phyloP scores from a whole-genome alignment of 2,329 filamentous ascomycete species.

The Trichoderma polysporum region DNA sequence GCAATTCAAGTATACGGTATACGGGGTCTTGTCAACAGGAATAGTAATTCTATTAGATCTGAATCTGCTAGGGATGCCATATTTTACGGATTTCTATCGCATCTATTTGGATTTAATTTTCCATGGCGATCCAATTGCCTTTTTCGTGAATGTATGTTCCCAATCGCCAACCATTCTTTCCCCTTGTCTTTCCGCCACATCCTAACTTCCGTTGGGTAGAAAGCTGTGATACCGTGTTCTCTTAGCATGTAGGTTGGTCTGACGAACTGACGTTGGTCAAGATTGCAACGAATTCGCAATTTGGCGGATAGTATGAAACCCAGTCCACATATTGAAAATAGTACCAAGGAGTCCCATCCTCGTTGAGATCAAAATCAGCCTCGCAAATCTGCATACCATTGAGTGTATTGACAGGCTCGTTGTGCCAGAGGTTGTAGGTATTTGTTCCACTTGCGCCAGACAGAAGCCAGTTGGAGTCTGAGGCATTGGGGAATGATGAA shows the following conservation, averaged over 20 bases:
- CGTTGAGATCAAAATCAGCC: slow-evolving; percentile 20
- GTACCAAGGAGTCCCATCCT: slow-evolving; percentile 16
- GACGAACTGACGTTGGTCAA: not conserved
- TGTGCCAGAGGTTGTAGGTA: slow-evolving; percentile 13
- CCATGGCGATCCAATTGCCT: too few relatives aligned
- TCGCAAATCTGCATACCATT: slow-evolving; percentile 19
- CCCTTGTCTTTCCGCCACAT: not conserved
- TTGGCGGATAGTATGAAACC: not conserved
- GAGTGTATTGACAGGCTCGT: slow-evolving; percentile 4
- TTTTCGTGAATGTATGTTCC: too few relatives aligned
- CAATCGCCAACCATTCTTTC: not conserved
- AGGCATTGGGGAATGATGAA: slow-evolving; percentile 1
- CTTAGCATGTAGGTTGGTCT: slow-evolving; percentile 11
- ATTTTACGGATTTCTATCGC: too few relatives aligned
- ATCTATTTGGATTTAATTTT: too few relatives aligned
- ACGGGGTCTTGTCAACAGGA: too few relatives aligned
- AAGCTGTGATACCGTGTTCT: not conserved
- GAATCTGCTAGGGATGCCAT: too few relatives aligned
- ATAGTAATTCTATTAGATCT: too few relatives aligned
- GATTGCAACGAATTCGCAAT: slow-evolving; percentile 15
- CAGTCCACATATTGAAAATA: slow-evolving; percentile 21
- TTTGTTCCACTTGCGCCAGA: not conserved
- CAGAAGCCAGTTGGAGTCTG: slow-evolving; percentile 12
- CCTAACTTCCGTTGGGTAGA: not conserved
- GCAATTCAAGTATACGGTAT: too few relatives aligned